These are phyloP conservation scores for Fraxinus excelsior DNA, from an alignment of 257 asterid species.

Conservation along the genomic window DNA sequence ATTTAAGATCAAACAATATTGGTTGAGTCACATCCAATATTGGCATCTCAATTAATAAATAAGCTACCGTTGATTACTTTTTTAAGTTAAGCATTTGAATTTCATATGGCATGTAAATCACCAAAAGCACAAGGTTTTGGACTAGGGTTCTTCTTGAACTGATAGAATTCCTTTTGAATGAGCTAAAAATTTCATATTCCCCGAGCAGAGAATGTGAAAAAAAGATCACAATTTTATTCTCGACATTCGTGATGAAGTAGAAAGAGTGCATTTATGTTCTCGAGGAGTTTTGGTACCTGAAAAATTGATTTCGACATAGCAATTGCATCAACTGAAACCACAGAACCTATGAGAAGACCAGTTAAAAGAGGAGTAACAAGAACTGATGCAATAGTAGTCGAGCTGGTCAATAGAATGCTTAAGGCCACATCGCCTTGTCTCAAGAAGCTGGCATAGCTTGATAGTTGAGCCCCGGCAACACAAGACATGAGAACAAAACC, in stretches of 20 bases:
- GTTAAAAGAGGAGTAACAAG: constrained; percentile 82
- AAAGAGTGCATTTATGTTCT: neutral
- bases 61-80: too few species aligned
- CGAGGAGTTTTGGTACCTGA: constrained; percentile 51
- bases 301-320: constrained; percentile 97
- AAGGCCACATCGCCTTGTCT: constrained; percentile 92
- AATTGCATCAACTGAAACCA: constrained; percentile 88
- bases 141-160: too few species aligned
- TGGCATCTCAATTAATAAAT: too few species aligned
- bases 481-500: constrained; percentile 78
- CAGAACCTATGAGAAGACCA: constrained; percentile 93
- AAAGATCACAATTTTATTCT: too few species aligned
- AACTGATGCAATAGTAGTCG: constrained; percentile 90
- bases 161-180: too few species aligned
- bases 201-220: too few species aligned
- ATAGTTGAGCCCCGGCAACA: constrained; percentile 94
- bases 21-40: constrained; percentile 53
- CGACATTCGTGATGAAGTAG: too few species aligned
- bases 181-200: too few species aligned
- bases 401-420: constrained; percentile 89
- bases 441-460: constrained; percentile 95
- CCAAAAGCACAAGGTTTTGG: neutral
- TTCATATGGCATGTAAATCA: neutral
- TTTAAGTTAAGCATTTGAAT: too few species aligned
- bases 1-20: too few species aligned